These are phyloP conservation scores for Rubroboletus pulcherrimus DNA, from an alignment of 768 basidiomycete genomes.

Conservation along the genomic window DNA sequence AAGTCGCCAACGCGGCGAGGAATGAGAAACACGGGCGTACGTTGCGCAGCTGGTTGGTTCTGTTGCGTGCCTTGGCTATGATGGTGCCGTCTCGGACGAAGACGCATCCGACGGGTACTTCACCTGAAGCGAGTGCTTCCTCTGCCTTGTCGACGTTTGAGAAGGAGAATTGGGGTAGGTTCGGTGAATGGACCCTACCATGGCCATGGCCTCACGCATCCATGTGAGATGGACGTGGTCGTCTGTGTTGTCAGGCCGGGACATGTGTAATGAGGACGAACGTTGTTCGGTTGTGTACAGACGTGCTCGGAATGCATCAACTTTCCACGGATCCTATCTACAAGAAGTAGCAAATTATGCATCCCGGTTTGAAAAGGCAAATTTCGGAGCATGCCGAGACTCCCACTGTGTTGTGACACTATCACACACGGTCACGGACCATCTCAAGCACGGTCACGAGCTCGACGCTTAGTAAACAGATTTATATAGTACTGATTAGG, in stretches of 20 bases:
- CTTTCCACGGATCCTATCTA: too few species aligned
- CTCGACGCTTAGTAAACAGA: too few species aligned
- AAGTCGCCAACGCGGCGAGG: neutral
- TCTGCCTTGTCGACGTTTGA: constrained; percentile 58
- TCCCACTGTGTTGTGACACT: too few species aligned
- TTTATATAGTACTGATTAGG: neutral
- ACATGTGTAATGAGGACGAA: neutral
- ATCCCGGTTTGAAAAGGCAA: too few species aligned
- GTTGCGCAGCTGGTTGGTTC: constrained; percentile 92
- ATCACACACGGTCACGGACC: too few species aligned
- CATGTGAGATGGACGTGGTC: constrained; percentile 45
- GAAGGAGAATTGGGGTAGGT: neutral
- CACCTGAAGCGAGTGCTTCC: constrained; percentile 78
- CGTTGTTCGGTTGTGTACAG: neutral
- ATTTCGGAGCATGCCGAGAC: too few species aligned
- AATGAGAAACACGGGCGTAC: constrained; percentile 41
- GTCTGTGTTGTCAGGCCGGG: constrained; percentile 2
- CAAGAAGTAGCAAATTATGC: too few species aligned
- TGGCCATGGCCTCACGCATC: constrained; percentile 81
- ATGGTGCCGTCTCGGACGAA: constrained; percentile 77
- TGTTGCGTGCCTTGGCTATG: constrained; percentile 85
- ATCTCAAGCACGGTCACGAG: too few species aligned
- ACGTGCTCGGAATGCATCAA: too few species aligned
- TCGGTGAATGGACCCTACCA: constrained; percentile 46
- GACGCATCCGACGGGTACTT: constrained; percentile 96